A percentile compares a stretch with the other conserved stretches of the same genome.
Evolutionary conservation across 2,329 filamentous ascomycete species (phyloP).

Genomic region (Fusarium tanahbumbuense): DNA sequence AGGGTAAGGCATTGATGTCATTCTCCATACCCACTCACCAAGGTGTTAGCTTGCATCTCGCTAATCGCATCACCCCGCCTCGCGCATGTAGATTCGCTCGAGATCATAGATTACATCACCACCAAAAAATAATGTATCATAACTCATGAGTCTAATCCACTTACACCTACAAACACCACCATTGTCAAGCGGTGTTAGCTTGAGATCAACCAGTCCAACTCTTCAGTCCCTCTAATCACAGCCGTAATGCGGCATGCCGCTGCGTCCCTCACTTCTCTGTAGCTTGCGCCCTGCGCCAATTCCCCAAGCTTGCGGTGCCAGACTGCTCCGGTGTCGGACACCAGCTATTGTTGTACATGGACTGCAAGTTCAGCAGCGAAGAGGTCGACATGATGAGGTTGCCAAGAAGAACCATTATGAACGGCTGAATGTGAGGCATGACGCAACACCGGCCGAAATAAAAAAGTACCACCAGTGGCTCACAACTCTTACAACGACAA

Average conservation of each 20-base stretch:
- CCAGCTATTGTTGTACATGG: constrained; percentile 3
- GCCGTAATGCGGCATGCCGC: constrained; percentile 73
- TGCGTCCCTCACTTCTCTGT: constrained; percentile 53
- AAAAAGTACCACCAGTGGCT: constrained; percentile 72
- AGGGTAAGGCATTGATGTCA: neutral
- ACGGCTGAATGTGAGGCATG: constrained; percentile 75
- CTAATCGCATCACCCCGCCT: constrained; percentile 38
- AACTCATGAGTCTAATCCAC: constrained; percentile 9
- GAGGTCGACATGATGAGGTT: constrained; percentile 35
- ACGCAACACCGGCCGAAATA: constrained; percentile 79
- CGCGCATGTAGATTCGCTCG: constrained; percentile 30
- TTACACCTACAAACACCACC: constrained; percentile 7
- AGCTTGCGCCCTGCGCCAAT: constrained; percentile 37
- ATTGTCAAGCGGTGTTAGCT: neutral
- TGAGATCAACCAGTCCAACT: neutral
- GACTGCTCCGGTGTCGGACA: constrained; percentile 39
- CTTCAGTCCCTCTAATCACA: neutral
- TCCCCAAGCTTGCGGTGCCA: constrained; percentile 34
- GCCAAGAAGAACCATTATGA: constrained; percentile 78
- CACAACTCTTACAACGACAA: neutral
- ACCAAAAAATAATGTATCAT: constrained; percentile 21
- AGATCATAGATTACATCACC: constrained; percentile 47
- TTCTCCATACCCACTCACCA: neutral
- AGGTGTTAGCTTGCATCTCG: constrained; percentile 7
- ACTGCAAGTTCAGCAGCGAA: constrained; percentile 27